Percentiles rank a stretch among this genome's conserved stretches.
phyloP scores from a whole-genome alignment of 2,329 filamentous ascomycete species.

The Colletotrichum gigasporum region DNA sequence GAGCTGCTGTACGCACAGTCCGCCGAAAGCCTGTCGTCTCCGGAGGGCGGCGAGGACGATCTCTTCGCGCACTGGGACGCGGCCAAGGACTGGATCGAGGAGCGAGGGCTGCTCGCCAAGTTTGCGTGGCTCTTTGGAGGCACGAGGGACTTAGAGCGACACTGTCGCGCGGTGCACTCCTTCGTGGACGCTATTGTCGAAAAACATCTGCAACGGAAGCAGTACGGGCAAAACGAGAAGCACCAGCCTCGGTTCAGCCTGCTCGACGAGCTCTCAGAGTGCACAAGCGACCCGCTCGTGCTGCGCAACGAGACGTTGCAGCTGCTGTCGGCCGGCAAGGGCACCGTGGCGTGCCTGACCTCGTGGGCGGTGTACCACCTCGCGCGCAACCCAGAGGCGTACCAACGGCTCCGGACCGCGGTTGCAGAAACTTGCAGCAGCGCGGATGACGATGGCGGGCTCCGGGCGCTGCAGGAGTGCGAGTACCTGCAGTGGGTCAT shows the following conservation, averaged over 20 bases:
- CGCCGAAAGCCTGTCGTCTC: constrained; percentile 6
- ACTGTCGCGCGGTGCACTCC: constrained; percentile 48
- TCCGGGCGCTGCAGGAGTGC: constrained; percentile 64
- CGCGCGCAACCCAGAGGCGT: constrained; percentile 44
- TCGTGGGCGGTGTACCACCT: constrained; percentile 44
- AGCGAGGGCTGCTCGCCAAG: constrained; percentile 42
- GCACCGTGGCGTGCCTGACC: constrained; percentile 47
- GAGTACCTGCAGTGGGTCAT: constrained; percentile 60
- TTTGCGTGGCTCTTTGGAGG: background rate
- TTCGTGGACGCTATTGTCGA: constrained; percentile 60
- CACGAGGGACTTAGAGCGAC: constrained; percentile 36
- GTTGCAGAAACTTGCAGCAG: constrained; percentile 51
- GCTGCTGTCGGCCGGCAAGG: constrained; percentile 42
- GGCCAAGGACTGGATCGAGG: background rate
- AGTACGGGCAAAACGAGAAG: constrained; percentile 40
- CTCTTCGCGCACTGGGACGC: background rate
- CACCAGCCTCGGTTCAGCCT: constrained; percentile 59
- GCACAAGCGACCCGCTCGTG: constrained; percentile 32
- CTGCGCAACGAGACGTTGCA: background rate
- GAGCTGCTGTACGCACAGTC: constrained; percentile 63
- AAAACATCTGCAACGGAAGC: constrained; percentile 42
- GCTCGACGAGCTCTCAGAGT: constrained; percentile 62
- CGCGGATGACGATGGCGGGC: constrained; percentile 54
- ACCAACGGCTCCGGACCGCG: constrained; percentile 49
- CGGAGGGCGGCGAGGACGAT: background rate